Base-by-base conservation (phyloP, 2,329 filamentous ascomycete species). In the Stromatinia cepivora region DNA sequence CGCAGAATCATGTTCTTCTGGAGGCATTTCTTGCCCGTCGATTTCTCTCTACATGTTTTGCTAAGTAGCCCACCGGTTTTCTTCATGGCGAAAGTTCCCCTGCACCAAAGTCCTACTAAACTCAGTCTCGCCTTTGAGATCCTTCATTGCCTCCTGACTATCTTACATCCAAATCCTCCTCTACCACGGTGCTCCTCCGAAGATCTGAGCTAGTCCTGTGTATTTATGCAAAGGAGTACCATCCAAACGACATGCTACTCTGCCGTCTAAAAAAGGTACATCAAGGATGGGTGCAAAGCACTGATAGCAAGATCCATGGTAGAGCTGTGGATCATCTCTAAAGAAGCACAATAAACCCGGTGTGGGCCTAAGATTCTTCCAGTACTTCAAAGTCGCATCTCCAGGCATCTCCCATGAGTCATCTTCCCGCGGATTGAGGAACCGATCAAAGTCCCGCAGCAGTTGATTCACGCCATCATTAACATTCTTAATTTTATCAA, bases 151-250 rank as follows among this genome's bases (percentile, higher is more conserved):
- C 13, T 11, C 46, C 6, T 34, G 4, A 31, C 28, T 15, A 22
- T 17, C n/a, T 45, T n/a, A 25, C 8, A 59, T 5, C n/a, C 25
- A 28, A 3, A 2, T 17, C 9, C 6, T n/a, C 10, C 15, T 42
- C 15, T 59, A 62, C 58, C 58, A 62, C n/a, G 58, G 58, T 48
- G 28, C 42, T 17, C 42, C 58, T 34, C 34, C 58, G 2, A 62
- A 62, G 0, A 62, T 62, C 20, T 62, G 58, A n/a, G 42, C 20
- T 28, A 62, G 3, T 13, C 58, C 58, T 48, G 22, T 62, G 3
- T 62, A 62, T 0, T 48, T 48, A 4, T 62, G 42, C 11, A 62
- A 31, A 36, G 58, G 58, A 5, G 28, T 48, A n/a, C 28, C 58
- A 3, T 61, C 42, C 25, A 3, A 4, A 15, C 48, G 42, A 8